A percentile compares a stretch with the other conserved stretches of the same genome.
phyloP scores from a whole-genome alignment of 192 early-diverging fungal genomes.

The Geranomyces michiganensis region DNA sequence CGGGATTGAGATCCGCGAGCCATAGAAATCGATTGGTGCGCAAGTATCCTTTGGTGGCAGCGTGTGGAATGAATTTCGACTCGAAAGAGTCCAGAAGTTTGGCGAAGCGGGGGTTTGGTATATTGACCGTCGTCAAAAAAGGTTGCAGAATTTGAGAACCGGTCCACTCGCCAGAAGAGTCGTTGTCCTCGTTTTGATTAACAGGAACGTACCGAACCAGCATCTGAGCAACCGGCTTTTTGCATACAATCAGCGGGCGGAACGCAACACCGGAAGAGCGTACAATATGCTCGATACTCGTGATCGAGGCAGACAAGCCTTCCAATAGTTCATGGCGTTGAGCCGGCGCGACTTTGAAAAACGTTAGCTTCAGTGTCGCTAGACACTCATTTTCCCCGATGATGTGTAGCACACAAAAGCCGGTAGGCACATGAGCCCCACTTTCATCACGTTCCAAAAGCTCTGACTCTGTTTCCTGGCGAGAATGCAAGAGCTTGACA shows the following conservation, averaged over 20 bases:
- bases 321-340: conserved; percentile 30
- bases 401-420: conserved; percentile 46
- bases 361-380: conserved; percentile 37
- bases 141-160: neutral
- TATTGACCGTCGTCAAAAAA: neutral
- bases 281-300: conserved; percentile 30
- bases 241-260: conserved; percentile 45
- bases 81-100: conserved; percentile 5
- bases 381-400: conserved; percentile 51
- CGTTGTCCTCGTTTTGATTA: conserved; percentile 22
- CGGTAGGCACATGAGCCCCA: conserved; percentile 20
- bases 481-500: conserved; percentile 37
- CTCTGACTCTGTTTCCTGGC: neutral
- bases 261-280: conserved; percentile 32
- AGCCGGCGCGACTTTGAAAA: conserved; percentile 42
- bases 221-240: conserved; percentile 42
- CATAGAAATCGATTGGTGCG: conserved; percentile 53
- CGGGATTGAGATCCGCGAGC: conserved; percentile 44
- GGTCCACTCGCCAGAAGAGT: neutral
- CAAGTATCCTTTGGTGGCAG: conserved; percentile 42
- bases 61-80: conserved; percentile 26
- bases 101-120: neutral
- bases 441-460: neutral
- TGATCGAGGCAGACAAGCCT: conserved; percentile 26
- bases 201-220: conserved; percentile 38